Evolutionary conservation across 495 filamentous ascomycete species (phyloP), one percentile per base, ranked within the genome.

Genomic region (Daldinia concentrica): DNA sequence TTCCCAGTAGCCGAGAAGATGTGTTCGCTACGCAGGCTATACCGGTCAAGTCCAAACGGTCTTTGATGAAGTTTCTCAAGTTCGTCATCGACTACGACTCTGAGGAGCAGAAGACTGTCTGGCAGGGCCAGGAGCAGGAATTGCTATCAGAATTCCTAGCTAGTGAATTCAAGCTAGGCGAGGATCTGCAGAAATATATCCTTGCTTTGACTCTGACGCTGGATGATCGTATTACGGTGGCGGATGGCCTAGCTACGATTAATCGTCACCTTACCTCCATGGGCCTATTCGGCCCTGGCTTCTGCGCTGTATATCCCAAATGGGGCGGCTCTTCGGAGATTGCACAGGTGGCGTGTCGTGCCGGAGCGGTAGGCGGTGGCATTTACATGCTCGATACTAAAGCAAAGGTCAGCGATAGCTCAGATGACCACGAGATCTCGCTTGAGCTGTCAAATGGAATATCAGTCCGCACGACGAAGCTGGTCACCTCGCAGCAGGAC

Each of bases 311-410:
- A 9, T 83, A 95, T 64, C 90, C 94, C 11, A 97, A 95, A 81
- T 99, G 94, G 90, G 95, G 95, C 22, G 94, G 96, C 65, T 85
- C 89, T 9, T 90, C 93, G n/a, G 95, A 99, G 80, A 89, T 98
- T 66, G 86, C 93, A 19, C 95, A 99, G 76, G 93, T 98, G 11
- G 92, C 90, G 12, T 98, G 95, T 73, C 92, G 95, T 64, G 93
- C 95, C 37, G 90, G 91, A 59, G 95, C 95, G 4, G 94, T 99
- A 7, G 95, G 96, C 4, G 96, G 95, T 32, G 93, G 89, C 17
- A 87, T 96, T 5, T 98, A 98, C 80, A 92, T 97, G 63, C 89
- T 98, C 22, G 89, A 87, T 41, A 89, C 89, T 27, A 59, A 62
- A 27, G 57, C 56, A 32, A 60, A 76, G 19, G 58, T 67, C n/a